Percentiles rank a stretch among this genome's conserved stretches.
phyloP scores from a whole-genome alignment of 805 yeast genomes.

The Tetrapisispora namnaoensis region DNA sequence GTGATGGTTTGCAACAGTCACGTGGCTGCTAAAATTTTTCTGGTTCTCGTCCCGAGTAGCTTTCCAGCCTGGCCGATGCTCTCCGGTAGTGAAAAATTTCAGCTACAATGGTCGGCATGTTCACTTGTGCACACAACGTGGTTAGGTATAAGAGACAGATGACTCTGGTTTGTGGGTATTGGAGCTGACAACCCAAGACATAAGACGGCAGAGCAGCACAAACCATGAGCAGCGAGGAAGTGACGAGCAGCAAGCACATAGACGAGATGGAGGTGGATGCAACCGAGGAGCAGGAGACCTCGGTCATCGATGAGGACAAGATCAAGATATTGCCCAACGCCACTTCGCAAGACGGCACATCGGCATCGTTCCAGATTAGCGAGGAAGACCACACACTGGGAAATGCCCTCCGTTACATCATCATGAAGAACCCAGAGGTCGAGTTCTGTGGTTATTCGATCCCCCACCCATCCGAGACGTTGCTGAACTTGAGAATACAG shows the following conservation, averaged over 20 bases:
- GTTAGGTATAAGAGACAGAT: no score
- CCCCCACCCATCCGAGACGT: slow-evolving; percentile 94
- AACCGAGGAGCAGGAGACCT: neutral
- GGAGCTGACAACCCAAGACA: no score
- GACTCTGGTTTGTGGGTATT: no score
- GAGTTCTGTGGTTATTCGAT: slow-evolving; percentile 98
- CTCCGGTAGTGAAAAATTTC: no score
- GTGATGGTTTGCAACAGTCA: no score
- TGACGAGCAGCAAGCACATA: neutral
- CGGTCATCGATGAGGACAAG: slow-evolving; percentile 37
- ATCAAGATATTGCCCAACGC: slow-evolving; percentile 65
- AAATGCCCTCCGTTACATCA: slow-evolving; percentile 83
- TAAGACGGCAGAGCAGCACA: no score
- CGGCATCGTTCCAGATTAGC: slow-evolving; percentile 85
- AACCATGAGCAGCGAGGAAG: neutral
- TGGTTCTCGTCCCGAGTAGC: neutral
- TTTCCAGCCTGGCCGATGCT: no score
- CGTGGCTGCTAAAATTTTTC: neutral
- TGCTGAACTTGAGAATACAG: slow-evolving; percentile 84
- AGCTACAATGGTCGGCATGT: no score
- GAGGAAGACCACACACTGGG: slow-evolving; percentile 97
- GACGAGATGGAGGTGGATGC: neutral
- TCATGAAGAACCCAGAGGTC: slow-evolving; percentile 96
- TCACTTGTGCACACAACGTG: no score
- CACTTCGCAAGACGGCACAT: slow-evolving; percentile 81